Evolutionary conservation across 2,329 filamentous ascomycete species (phyloP).

Genomic region (Ceratocystis cacaofunesta): DNA sequence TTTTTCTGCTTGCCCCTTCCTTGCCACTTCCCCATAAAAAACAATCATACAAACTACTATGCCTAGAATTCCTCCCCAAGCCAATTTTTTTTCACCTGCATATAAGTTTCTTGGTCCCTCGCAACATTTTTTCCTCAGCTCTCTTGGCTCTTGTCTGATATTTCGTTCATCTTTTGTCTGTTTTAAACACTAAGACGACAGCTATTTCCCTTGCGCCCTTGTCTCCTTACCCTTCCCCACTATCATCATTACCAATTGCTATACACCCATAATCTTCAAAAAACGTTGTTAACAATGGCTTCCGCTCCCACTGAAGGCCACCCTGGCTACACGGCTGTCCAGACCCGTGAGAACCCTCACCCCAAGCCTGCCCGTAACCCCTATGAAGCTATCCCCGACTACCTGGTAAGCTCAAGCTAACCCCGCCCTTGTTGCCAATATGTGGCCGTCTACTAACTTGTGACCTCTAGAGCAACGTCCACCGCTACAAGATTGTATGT

Average conservation of each 20-base stretch:
- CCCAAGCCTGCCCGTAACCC: slow-evolving; percentile 26
- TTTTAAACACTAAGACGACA: background rate
- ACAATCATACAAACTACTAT: background rate
- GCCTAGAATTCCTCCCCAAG: background rate
- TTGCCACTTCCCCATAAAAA: slow-evolving; percentile 15
- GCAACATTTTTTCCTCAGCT: slow-evolving; percentile 3
- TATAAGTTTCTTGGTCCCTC: slow-evolving; percentile 14
- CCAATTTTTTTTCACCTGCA: slow-evolving; percentile 7
- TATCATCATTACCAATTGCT: background rate
- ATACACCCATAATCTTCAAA: background rate
- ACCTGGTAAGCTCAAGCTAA: slow-evolving; percentile 30
- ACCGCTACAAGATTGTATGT: slow-evolving; percentile 51
- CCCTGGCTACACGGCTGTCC: slow-evolving; percentile 17
- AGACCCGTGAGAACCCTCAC: slow-evolving; percentile 17
- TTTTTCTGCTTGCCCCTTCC: slow-evolving; percentile 7
- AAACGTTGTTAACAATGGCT: slow-evolving; percentile 15
- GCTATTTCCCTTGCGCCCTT: background rate
- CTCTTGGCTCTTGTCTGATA: slow-evolving; percentile 11
- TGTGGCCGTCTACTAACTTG: background rate
- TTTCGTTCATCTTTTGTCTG: slow-evolving; percentile 1
- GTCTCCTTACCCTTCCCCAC: background rate
- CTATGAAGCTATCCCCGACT: slow-evolving; percentile 55
- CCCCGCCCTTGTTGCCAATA: background rate
- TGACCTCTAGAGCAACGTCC: slow-evolving; percentile 37
- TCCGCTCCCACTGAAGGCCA: slow-evolving; percentile 17